These are phyloP conservation scores for Monosporascus cannonballus DNA, from an alignment of 2,329 filamentous ascomycete species.

Conservation along the genomic window DNA sequence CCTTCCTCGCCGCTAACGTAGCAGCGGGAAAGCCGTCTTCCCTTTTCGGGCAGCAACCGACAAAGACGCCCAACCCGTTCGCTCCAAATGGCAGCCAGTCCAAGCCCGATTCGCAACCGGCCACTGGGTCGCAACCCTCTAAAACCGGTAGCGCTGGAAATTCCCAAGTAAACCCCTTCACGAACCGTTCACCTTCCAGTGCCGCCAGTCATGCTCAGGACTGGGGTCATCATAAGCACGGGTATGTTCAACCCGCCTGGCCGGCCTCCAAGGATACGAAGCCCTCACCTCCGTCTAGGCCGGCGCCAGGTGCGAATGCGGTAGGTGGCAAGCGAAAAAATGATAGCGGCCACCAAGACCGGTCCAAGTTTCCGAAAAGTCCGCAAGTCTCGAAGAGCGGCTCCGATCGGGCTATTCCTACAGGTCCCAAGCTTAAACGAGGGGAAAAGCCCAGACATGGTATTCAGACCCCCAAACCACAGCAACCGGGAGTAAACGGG, in stretches of 20 bases:
- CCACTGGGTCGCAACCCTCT: background rate
- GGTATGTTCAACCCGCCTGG: background rate
- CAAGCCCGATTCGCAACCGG: background rate
- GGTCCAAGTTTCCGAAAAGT: background rate
- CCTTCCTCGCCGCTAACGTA: background rate
- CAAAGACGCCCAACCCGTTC: background rate
- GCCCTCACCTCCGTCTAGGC: background rate
- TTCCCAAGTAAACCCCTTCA: background rate
- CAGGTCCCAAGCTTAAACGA: background rate
- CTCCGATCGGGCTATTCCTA: background rate
- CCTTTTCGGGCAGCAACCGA: background rate
- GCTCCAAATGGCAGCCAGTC: background rate
- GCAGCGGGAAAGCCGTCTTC: background rate
- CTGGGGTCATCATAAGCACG: background rate
- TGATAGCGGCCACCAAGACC: background rate
- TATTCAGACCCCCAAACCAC: background rate
- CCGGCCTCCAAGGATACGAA: background rate
- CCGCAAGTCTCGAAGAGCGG: background rate
- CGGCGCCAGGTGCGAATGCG: background rate
- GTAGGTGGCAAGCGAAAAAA: background rate
- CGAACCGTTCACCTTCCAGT: background rate
- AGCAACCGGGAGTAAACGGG: constrained; percentile 6
- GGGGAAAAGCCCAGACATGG: background rate
- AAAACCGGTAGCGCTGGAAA: background rate
- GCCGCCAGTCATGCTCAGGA: background rate